Evolutionary conservation across 2,329 filamentous ascomycete species (phyloP).

Genomic region (Onygena corvina): DNA sequence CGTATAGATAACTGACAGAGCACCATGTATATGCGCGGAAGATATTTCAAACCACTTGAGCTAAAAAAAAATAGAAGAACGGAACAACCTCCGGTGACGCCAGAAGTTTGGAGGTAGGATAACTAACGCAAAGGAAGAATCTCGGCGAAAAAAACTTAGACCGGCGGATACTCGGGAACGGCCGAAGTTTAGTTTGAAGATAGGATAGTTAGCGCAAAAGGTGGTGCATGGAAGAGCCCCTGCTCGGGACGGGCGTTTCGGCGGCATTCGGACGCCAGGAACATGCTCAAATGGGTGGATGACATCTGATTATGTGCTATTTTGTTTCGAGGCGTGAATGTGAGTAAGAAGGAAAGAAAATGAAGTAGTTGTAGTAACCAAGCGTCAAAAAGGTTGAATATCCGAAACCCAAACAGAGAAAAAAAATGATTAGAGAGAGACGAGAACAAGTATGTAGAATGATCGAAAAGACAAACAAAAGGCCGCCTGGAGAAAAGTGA

Average conservation of each 20-base stretch:
- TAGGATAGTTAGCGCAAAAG: not conserved
- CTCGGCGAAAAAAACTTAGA: not conserved
- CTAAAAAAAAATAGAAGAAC: too few relatives aligned
- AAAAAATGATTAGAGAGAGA: not conserved
- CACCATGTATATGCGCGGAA: too few relatives aligned
- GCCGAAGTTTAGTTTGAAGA: not conserved
- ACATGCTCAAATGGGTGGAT: not conserved
- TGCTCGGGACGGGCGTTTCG: not conserved
- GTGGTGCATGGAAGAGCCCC: not conserved
- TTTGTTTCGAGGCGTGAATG: not conserved
- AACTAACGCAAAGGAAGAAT: not conserved
- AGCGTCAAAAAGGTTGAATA: not conserved
- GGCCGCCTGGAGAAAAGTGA: not conserved
- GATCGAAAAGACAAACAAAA: not conserved
- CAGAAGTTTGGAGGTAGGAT: not conserved
- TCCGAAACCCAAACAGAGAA: constrained; percentile 4
- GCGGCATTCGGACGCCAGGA: not conserved
- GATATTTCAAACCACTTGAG: too few relatives aligned
- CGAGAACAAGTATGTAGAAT: not conserved
- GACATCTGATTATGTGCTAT: too few relatives aligned
- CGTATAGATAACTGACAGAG: too few relatives aligned
- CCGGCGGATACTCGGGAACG: not conserved
- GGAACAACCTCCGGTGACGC: not conserved
- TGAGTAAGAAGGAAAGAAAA: not conserved
- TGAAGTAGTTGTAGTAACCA: not conserved